These are phyloP conservation scores for Aquilaria sinensis DNA, from an alignment of 345 rosid species.

Conservation along the genomic window DNA sequence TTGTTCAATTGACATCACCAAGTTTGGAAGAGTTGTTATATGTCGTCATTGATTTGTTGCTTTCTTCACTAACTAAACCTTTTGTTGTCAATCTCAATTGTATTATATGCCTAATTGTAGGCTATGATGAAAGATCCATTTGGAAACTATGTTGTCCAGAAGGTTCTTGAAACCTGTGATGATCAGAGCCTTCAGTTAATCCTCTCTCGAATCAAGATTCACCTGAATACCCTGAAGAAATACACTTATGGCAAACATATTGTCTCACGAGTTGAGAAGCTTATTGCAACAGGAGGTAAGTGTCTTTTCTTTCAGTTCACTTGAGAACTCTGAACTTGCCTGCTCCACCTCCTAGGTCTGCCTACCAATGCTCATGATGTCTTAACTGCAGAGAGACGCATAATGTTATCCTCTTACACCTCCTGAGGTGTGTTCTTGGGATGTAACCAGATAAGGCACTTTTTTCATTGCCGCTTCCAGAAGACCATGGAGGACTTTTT, in stretches of 20 bases:
- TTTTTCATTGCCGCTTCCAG: conserved; percentile 11
- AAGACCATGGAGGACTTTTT: conserved; percentile 10
- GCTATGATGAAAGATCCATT: conserved; percentile 99
- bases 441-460: conserved; percentile 4
- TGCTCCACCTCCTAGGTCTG: background rate
- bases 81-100: background rate
- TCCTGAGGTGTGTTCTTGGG: conserved; percentile 8
- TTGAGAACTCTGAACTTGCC: background rate
- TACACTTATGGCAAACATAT: conserved; percentile 96
- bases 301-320: background rate
- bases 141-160: conserved; percentile 96
- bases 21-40: background rate
- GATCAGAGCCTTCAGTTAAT: conserved; percentile 73
- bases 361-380: conserved; percentile 1
- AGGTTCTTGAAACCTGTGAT: conserved; percentile 92
- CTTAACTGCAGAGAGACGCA: conserved; percentile 66
- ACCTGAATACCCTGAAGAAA: conserved; percentile 79
- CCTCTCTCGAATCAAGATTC: conserved; percentile 87
- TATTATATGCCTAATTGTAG: conserved; percentile 36
- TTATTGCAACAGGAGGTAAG: conserved; percentile 88
- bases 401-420: conserved; percentile 46
- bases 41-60: background rate
- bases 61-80: too few relatives aligned
- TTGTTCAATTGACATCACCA: conserved; percentile 9
- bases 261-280: conserved; percentile 95